A percentile compares a stretch with the other conserved stretches of the same genome.
Evolutionary conservation across 176 grass and related monocot species (phyloP).

Genomic region (Alloteropsis semialata): DNA sequence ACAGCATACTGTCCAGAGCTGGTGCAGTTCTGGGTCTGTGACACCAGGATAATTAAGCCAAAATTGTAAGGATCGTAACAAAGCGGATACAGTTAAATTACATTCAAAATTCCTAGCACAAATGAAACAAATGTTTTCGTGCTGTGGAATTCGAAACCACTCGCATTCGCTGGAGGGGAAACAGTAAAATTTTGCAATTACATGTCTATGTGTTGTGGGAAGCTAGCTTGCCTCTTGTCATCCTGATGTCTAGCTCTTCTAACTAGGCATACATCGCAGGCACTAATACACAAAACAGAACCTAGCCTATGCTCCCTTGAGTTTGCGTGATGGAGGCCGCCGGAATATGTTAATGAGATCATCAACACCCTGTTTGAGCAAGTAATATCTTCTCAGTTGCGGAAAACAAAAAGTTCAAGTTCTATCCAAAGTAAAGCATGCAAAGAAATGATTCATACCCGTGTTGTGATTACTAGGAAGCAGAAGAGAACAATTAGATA

Average conservation of each 20-base stretch:
- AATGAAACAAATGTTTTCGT: constrained; percentile 16
- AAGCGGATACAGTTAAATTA: constrained; percentile 18
- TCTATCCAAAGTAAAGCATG: not conserved
- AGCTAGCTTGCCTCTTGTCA: constrained; percentile 29
- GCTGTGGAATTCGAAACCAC: constrained; percentile 3
- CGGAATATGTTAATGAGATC: constrained; percentile 98
- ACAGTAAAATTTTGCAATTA: constrained; percentile 29
- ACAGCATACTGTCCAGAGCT: not conserved
- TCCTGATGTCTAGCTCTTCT: constrained; percentile 50
- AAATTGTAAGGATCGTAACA: not conserved
- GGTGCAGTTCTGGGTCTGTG: not conserved
- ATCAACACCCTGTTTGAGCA: constrained; percentile 71
- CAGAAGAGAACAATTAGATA: constrained; percentile 96
- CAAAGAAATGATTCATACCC: constrained; percentile 46
- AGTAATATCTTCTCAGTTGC: not conserved
- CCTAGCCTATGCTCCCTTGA: constrained; percentile 71
- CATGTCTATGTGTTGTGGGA: constrained; percentile 43
- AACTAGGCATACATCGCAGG: constrained; percentile 34
- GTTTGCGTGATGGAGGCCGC: constrained; percentile 76
- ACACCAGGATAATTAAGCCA: constrained; percentile 2
- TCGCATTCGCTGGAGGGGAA: constrained; percentile 15
- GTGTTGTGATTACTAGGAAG: constrained; percentile 94
- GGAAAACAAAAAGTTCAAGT: not conserved
- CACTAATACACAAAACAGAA: constrained; percentile 41
- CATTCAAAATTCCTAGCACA: constrained; percentile 31